Evolutionary conservation across 768 basidiomycete species (phyloP).

Genomic region (Naganishia kalamii): DNA sequence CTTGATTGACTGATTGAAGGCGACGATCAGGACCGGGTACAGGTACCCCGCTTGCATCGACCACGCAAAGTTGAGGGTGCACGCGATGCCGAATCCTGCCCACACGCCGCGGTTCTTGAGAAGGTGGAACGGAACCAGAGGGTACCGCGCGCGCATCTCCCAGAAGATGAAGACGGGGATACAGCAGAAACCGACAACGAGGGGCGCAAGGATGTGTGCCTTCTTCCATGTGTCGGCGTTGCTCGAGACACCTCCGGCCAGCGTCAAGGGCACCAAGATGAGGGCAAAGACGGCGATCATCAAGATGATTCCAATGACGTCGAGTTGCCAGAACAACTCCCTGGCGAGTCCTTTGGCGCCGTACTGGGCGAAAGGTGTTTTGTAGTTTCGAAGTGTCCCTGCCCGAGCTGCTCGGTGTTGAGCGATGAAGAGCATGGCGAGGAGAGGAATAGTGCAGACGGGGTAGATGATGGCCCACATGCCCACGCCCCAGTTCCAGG

Average conservation of each 20-base stretch:
- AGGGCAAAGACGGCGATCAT: slow-evolving; percentile 35
- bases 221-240: not conserved
- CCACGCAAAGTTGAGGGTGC: slow-evolving; percentile 31
- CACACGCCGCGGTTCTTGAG: slow-evolving; percentile 39
- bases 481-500: slow-evolving; percentile 43
- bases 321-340: slow-evolving; percentile 43
- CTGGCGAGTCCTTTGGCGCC: slow-evolving; percentile 6
- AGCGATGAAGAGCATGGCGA: slow-evolving; percentile 30
- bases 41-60: slow-evolving; percentile 39
- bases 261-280: slow-evolving; percentile 45
- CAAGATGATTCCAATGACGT: slow-evolving; percentile 44
- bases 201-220: slow-evolving; percentile 33
- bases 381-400: slow-evolving; percentile 23
- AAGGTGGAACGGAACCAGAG: slow-evolving; percentile 22
- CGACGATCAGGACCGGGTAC: slow-evolving; percentile 38
- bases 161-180: slow-evolving; percentile 34
- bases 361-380: slow-evolving; percentile 4
- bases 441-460: slow-evolving; percentile 24
- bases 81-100: slow-evolving; percentile 37
- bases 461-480: slow-evolving; percentile 45
- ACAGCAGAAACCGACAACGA: slow-evolving; percentile 40
- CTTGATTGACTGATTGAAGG: slow-evolving; percentile 32
- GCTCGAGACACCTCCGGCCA: slow-evolving; percentile 30
- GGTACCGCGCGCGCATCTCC: slow-evolving; percentile 19
- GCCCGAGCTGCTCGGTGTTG: slow-evolving; percentile 26